A percentile compares a stretch with the other conserved stretches of the same genome.
phyloP scores from a whole-genome alignment of 306 rosid species.

The Leucaena leucocephala region DNA sequence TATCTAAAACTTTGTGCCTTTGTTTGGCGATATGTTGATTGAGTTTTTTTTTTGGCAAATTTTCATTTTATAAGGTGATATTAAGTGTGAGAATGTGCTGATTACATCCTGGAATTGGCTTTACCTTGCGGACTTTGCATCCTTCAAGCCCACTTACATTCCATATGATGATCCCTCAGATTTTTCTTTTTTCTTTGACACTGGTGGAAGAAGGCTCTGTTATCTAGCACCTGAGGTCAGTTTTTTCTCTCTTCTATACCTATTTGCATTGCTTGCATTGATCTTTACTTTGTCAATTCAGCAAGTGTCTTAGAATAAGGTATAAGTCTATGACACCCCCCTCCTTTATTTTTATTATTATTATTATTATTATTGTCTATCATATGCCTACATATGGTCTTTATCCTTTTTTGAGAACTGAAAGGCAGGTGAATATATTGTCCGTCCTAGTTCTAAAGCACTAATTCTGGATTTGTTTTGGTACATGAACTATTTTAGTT shows the following conservation, averaged over 20 bases:
- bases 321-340: background rate
- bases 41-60: conserved; percentile 25
- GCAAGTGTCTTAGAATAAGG: conserved; percentile 9
- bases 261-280: conserved; percentile 21
- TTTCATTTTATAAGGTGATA: conserved; percentile 65
- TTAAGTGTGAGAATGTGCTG: conserved; percentile 95
- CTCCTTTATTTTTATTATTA: background rate
- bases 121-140: conserved; percentile 96
- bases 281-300: conserved; percentile 27
- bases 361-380: background rate
- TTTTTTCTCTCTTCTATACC: conserved; percentile 21
- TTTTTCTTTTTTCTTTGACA: conserved; percentile 95
- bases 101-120: conserved; percentile 96
- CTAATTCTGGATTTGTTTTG: background rate
- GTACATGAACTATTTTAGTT: conserved; percentile 14
- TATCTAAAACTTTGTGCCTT: background rate
- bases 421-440: conserved; percentile 7
- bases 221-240: conserved; percentile 95
- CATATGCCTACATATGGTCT: conserved; percentile 1
- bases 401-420: conserved; percentile 2
- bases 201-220: conserved; percentile 97
- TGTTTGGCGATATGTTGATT: conserved; percentile 33
- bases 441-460: conserved; percentile 22
- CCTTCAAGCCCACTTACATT: conserved; percentile 91
- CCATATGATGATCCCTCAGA: conserved; percentile 97